Evolutionary conservation across 2,329 filamentous ascomycete genomes (phyloP).

Genomic region (Fusarium globosum): DNA sequence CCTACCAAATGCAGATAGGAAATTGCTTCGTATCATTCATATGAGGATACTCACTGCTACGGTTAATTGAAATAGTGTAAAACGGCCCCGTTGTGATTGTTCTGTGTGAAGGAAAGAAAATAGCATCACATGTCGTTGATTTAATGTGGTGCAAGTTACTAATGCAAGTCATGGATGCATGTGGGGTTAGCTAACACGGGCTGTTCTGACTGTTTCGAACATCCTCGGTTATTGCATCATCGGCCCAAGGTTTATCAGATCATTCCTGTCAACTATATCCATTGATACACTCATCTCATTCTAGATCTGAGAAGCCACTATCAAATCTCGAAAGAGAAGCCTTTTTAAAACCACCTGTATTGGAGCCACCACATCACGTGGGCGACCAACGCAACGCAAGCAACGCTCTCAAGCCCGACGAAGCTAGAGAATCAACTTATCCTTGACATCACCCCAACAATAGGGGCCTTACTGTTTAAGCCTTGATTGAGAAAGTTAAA

Average conservation of each 20-base stretch:
- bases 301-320: neutral
- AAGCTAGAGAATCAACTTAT: too few species aligned
- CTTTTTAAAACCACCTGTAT: too few species aligned
- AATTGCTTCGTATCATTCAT: neutral
- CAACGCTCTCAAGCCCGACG: too few species aligned
- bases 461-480: too few species aligned
- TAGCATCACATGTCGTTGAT: slow-evolving; percentile 23
- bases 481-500: too few species aligned
- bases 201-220: neutral
- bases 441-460: too few species aligned
- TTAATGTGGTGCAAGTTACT: slow-evolving; percentile 11
- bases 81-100: neutral
- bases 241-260: slow-evolving; percentile 18
- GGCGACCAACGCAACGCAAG: too few species aligned
- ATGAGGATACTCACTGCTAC: neutral
- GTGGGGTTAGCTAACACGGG: neutral
- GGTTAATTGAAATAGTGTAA: slow-evolving; percentile 1
- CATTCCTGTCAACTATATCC: slow-evolving; percentile 13
- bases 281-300: neutral
- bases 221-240: slow-evolving; percentile 43
- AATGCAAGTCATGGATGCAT: neutral
- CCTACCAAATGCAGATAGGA: slow-evolving; percentile 1
- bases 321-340: neutral
- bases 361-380: too few species aligned
- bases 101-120: neutral